phyloP scores from a whole-genome alignment of 2,329 filamentous ascomycete species.

The Microsporum ferrugineum region DNA sequence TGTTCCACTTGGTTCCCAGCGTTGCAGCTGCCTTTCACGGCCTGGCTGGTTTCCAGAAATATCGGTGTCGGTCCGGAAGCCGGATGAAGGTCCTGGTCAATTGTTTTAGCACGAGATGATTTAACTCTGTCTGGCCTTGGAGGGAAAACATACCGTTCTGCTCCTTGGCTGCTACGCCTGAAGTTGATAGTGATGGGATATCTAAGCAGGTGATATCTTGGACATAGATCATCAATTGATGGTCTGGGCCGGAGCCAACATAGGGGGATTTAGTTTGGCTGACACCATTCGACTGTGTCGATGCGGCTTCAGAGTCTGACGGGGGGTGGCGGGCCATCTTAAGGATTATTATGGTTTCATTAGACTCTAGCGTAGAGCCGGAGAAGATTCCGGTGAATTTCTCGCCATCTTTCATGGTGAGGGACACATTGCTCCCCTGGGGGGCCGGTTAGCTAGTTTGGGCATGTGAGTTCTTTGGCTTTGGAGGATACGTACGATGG shows the following conservation, averaged over 20 bases:
- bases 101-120: background rate
- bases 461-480: background rate
- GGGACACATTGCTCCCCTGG: constrained; percentile 45
- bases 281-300: constrained; percentile 32
- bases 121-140: background rate
- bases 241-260: constrained; percentile 34
- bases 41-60: constrained; percentile 64
- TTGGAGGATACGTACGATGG: constrained; percentile 40
- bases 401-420: constrained; percentile 51
- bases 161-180: constrained; percentile 40
- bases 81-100: constrained; percentile 48
- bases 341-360: constrained; percentile 45
- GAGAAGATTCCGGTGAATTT: constrained; percentile 52
- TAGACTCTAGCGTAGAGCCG: constrained; percentile 41
- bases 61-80: constrained; percentile 76
- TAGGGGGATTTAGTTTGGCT: constrained; percentile 31
- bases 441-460: constrained; percentile 6
- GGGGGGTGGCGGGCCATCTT: constrained; percentile 51
- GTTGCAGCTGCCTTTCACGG: constrained; percentile 65
- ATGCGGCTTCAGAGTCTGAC: constrained; percentile 23
- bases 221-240: constrained; percentile 49
- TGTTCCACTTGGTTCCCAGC: constrained; percentile 61
- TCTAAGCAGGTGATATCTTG: constrained; percentile 49
- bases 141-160: constrained; percentile 44
- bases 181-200: constrained; percentile 42